Conservation (phyloP, 2,329 filamentous ascomycete species). For the Fusarium kyushuense region DNA sequence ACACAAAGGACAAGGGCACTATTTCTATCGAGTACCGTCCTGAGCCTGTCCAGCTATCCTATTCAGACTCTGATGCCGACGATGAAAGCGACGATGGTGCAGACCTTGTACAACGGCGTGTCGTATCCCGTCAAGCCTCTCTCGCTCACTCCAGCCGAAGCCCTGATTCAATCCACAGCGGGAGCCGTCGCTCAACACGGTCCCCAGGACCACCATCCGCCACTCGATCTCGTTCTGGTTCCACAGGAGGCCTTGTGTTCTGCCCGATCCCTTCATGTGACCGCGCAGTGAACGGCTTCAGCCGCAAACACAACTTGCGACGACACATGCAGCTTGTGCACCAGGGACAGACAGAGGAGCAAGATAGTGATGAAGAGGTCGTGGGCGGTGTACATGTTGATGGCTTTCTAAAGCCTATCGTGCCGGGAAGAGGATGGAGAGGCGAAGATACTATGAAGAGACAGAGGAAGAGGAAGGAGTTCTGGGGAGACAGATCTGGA, state of each 20-base stretch:
- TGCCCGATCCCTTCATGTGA: constrained; percentile 56
- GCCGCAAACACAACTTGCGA: constrained; percentile 52
- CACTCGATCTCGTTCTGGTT: constrained; percentile 43
- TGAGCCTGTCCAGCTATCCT: constrained; percentile 43
- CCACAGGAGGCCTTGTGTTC: constrained; percentile 52
- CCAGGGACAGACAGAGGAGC: constrained; percentile 52
- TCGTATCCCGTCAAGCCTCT: constrained; percentile 50
- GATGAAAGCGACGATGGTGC: constrained; percentile 46
- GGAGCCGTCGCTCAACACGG: constrained; percentile 40
- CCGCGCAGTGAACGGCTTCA: constrained; percentile 54
- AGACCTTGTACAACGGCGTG: constrained; percentile 48
- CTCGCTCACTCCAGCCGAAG: constrained; percentile 47
- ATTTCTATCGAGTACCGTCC: constrained; percentile 50
- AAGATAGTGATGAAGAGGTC: constrained; percentile 65
- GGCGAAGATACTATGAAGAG: constrained; percentile 49
- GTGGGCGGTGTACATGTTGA: constrained; percentile 75
- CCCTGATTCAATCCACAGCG: constrained; percentile 41
- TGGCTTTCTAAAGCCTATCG: constrained; percentile 72
- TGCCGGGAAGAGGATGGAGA: constrained; percentile 62
- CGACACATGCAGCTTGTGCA: constrained; percentile 57
- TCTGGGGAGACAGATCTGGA: constrained; percentile 36
- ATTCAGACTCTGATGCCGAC: constrained; percentile 41
- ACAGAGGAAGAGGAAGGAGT: constrained; percentile 49
- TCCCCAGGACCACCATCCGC: constrained; percentile 29
- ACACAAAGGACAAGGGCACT: constrained; percentile 41